Base-by-base conservation (phyloP, 768 basidiomycete species). In the Tephrocybe sp. region DNA sequence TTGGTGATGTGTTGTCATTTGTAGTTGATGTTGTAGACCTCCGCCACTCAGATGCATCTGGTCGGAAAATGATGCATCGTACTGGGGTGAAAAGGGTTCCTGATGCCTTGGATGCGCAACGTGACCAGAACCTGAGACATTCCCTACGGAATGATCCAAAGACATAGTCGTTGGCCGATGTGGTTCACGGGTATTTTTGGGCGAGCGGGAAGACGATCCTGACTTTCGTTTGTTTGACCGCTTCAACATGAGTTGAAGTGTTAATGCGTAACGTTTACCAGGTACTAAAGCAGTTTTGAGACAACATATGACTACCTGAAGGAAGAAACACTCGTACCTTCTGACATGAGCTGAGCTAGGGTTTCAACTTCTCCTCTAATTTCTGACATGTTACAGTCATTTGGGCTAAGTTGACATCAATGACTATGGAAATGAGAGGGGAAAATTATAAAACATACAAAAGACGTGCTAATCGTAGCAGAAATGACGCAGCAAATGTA, bases 241-340 rank as follows among this genome's bases (percentile, higher is more conserved):
- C 67, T 91, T 91, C 45, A 97, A 65, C 86, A 95, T 95, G 34
- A 94, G 70, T 55, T 91, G 88, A 16, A 97, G 73, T 4, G 92
- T 94, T 30, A 92, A 67, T 8, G 94, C 94, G 58, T 97, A 97
- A 46, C 94, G 84, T 61, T 91, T 91, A 11, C 92, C 94, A 19
- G 94, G 93, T 51, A 94, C 93, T 94, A 15, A 49, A 38, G 46
- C 55, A 47, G 54, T 24, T 37, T 25, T 29, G 38, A 34, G 43
- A 5, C 9, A 1, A 21, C 22, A 18, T n/a, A n/a, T n/a, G n/a
- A n/a, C n/a, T n/a, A 36, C 6, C 18, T 39, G 34, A 15, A 13
- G 9, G 34, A 16, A 46, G 23, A 16, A 39, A 37, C 42, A 31
- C 44, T 66, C 83, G 60, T 63, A 94, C 93, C 86, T 64, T 86